These are phyloP conservation scores for Zea luxurians DNA, from an alignment of 176 grass and related monocot species.

Conservation along the genomic window DNA sequence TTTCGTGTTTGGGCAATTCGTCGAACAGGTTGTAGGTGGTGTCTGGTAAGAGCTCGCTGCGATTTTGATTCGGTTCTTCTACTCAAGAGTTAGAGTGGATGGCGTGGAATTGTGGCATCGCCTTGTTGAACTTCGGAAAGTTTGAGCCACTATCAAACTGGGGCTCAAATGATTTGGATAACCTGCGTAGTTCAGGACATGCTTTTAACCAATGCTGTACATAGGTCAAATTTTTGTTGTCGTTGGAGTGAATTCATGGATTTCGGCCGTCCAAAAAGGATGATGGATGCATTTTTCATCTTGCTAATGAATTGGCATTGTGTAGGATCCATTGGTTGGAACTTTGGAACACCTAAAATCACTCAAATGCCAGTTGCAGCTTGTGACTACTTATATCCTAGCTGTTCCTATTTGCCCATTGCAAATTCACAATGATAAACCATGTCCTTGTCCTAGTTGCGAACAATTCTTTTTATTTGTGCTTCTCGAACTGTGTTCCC, in stretches of 20 bases:
- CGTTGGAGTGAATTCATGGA: background rate
- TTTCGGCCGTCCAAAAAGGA: background rate
- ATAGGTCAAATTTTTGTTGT: background rate
- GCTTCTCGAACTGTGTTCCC: background rate
- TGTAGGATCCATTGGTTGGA: background rate
- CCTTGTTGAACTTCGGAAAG: background rate
- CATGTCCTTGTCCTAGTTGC: background rate
- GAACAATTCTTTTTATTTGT: background rate
- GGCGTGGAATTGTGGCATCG: background rate
- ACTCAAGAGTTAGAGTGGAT: background rate
- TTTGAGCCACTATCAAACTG: too few species aligned
- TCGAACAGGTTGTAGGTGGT: constrained; percentile 4
- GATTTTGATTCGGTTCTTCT: background rate
- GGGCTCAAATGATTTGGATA: background rate
- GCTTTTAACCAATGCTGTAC: background rate
- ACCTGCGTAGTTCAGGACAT: background rate
- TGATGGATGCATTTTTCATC: background rate
- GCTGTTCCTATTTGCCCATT: background rate
- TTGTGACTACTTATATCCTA: background rate
- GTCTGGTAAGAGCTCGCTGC: background rate
- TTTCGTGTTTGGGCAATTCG: constrained; percentile 6
- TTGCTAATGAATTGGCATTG: background rate
- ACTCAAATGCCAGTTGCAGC: background rate
- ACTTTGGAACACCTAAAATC: background rate
- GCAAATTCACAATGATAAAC: background rate